Percentiles rank a stretch among this genome's conserved stretches.
Conservation (phyloP, 148 eudicot species). For the Vaccinium myrtillus region DNA sequence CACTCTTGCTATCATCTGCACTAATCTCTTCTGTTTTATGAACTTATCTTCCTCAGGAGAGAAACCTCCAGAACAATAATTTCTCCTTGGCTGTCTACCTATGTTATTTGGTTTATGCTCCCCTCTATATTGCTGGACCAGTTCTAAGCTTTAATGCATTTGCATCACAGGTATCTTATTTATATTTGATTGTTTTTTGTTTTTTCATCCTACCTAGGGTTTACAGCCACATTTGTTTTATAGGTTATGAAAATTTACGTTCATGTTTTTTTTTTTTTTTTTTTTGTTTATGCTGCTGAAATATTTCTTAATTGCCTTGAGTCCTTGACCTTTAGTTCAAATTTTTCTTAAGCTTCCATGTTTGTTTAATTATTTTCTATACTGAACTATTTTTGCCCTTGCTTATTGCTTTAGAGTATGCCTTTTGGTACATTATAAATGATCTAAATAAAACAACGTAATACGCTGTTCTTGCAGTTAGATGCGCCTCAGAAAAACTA, state of each 20-base stretch:
- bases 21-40: background rate
- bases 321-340: background rate
- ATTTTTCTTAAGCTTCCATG: background rate
- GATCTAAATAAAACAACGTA: background rate
- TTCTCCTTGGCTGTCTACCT: conserved; percentile 67
- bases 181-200: background rate
- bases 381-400: background rate
- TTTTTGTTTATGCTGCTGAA: background rate
- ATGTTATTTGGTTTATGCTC: conserved; percentile 87
- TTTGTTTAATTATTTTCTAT: background rate
- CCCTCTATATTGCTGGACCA: conserved; percentile 92
- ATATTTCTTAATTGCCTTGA: background rate
- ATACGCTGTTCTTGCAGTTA: conserved; percentile 51
- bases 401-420: background rate
- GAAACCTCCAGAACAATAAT: conserved; percentile 52
- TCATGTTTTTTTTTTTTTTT: background rate
- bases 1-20: background rate
- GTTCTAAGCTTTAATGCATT: conserved; percentile 76
- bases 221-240: background rate
- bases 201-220: background rate
- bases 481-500: conserved; percentile 68
- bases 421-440: background rate
- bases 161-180: conserved; percentile 76
- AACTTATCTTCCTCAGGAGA: conserved; percentile 48
- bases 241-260: background rate